phyloP scores from a whole-genome alignment of 306 rosid species.

The Nissolia schottii region DNA sequence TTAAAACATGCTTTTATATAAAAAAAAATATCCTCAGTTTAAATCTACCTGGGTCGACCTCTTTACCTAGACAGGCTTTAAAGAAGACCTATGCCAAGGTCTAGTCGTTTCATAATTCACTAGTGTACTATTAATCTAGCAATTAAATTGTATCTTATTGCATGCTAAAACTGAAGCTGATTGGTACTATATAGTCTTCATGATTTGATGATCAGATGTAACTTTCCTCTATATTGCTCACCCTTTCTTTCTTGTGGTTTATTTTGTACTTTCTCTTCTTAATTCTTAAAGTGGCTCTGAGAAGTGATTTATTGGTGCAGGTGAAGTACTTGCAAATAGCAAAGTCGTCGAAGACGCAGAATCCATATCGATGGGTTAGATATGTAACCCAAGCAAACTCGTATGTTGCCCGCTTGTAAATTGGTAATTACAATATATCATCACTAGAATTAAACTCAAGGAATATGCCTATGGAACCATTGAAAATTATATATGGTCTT shows the following conservation, averaged over 20 bases:
- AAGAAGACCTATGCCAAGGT: too few relatives aligned
- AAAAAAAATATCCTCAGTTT: too few relatives aligned
- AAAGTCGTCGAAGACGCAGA: constrained; percentile 55
- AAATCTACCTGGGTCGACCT: too few relatives aligned
- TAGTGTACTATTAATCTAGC: background rate
- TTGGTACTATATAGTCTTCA: background rate
- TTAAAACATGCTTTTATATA: too few relatives aligned
- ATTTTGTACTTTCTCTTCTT: background rate
- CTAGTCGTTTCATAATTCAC: too few relatives aligned
- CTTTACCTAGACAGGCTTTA: too few relatives aligned
- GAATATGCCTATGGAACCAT: background rate
- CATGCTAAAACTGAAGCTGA: background rate
- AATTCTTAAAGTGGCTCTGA: constrained; percentile 11
- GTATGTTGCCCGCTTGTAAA: constrained; percentile 77
- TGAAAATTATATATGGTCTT: background rate
- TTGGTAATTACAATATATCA: background rate
- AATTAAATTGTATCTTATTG: background rate
- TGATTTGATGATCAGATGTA: constrained; percentile 4
- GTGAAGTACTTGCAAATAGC: constrained; percentile 92
- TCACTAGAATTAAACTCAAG: background rate
- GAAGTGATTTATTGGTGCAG: constrained; percentile 42
- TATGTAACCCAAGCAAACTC: constrained; percentile 87
- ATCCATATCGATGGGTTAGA: constrained; percentile 92
- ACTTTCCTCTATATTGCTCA: background rate
- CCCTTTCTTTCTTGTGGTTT: background rate